Percentiles rank a stretch among this genome's conserved stretches.
phyloP scores from a whole-genome alignment of 1,139 yeast species.

The Saccharomyces uvarum region DNA sequence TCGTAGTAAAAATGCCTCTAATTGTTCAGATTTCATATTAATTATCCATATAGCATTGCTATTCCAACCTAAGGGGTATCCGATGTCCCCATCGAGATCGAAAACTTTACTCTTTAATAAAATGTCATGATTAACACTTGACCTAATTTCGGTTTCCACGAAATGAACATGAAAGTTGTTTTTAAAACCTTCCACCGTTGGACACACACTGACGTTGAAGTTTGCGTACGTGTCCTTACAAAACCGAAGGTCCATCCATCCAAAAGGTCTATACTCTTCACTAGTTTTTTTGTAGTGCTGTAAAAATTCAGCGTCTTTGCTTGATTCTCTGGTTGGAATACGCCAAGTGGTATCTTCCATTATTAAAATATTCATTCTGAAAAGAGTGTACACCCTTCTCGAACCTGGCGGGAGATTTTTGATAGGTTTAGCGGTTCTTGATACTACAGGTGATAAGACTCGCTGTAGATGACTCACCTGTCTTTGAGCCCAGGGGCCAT shows the following conservation, averaged over 20 bases:
- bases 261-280: constrained; percentile 52
- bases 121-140: constrained; percentile 86
- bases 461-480: constrained; percentile 63
- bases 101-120: constrained; percentile 60
- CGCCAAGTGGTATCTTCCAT: constrained; percentile 63
- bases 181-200: constrained; percentile 53
- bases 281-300: constrained; percentile 32
- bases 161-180: constrained; percentile 47
- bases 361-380: constrained; percentile 45
- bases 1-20: constrained; percentile 60
- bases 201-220: constrained; percentile 44
- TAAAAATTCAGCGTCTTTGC: constrained; percentile 52
- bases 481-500: constrained; percentile 95
- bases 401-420: constrained; percentile 41
- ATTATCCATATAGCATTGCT: constrained; percentile 66
- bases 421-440: constrained; percentile 50
- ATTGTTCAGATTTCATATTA: constrained; percentile 44
- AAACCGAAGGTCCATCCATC: constrained; percentile 79
- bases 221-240: constrained; percentile 46
- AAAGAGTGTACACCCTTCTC: constrained; percentile 47
- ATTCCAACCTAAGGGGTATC: constrained; percentile 77
- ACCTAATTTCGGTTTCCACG: constrained; percentile 53
- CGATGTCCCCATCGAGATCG: constrained; percentile 46
- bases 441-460: constrained; percentile 60
- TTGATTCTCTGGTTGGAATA: constrained; percentile 75